These are phyloP conservation scores for Daldinia loculata DNA, from an alignment of 495 filamentous ascomycete species.

Conservation along the genomic window DNA sequence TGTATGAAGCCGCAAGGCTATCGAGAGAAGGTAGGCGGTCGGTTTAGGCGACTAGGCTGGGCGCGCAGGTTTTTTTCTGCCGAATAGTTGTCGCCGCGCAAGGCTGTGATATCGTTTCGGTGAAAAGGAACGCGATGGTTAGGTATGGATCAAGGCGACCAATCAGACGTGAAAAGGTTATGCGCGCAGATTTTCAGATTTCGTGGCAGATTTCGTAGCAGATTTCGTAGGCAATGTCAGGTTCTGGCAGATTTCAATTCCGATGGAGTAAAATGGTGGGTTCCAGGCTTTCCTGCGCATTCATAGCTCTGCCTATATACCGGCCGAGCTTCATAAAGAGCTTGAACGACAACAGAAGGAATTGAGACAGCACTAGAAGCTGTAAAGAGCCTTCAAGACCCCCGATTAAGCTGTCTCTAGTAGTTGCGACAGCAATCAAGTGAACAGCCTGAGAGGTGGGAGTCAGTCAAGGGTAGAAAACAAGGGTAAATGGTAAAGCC, in stretches of 20 bases:
- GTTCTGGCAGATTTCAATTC: slow-evolving; percentile 25
- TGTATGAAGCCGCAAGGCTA: slow-evolving; percentile 33
- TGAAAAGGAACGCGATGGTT: slow-evolving; percentile 26
- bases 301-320: slow-evolving; percentile 45
- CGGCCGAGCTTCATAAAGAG: slow-evolving; percentile 28
- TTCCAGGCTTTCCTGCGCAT: slow-evolving; percentile 43
- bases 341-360: slow-evolving; percentile 31
- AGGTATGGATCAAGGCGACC: slow-evolving; percentile 16
- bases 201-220: slow-evolving; percentile 10
- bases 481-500: slow-evolving; percentile 37
- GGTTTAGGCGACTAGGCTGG: slow-evolving; percentile 25
- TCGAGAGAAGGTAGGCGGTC: slow-evolving; percentile 29
- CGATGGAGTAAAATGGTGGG: slow-evolving; percentile 41
- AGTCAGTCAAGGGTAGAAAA: slow-evolving; percentile 29
- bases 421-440: slow-evolving; percentile 32
- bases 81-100: slow-evolving; percentile 18
- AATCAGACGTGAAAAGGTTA: slow-evolving; percentile 21
- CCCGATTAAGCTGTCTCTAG: slow-evolving; percentile 39
- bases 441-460: slow-evolving; percentile 26
- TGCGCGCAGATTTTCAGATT: slow-evolving; percentile 15
- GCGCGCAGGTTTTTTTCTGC: slow-evolving; percentile 23
- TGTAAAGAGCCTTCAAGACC: slow-evolving; percentile 46
- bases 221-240: slow-evolving; percentile 10
- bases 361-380: slow-evolving; percentile 44
- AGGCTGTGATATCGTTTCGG: slow-evolving; percentile 36